Percentiles rank a stretch among this genome's conserved stretches.
These are phyloP conservation scores for Candida orba DNA, from an alignment of 805 yeast species.

Conservation along the genomic window DNA sequence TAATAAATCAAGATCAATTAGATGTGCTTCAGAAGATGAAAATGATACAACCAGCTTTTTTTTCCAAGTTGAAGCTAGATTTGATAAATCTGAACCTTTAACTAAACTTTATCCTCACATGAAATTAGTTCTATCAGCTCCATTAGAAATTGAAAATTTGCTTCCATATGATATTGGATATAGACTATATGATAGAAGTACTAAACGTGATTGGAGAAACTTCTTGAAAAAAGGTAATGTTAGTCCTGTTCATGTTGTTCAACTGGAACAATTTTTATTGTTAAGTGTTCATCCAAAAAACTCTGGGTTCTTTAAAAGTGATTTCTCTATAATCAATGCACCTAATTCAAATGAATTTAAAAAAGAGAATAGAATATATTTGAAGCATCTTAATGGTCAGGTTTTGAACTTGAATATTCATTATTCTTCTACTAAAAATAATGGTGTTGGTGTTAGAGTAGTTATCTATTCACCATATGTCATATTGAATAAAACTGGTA, in stretches of 20 bases:
- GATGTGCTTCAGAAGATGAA: constrained; percentile 43
- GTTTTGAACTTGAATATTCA: constrained; percentile 54
- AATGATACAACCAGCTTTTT: constrained; percentile 44
- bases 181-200: constrained; percentile 68
- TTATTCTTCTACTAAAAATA: constrained; percentile 45
- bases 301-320: constrained; percentile 56
- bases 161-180: constrained; percentile 77
- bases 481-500: constrained; percentile 73
- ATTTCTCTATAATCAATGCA: constrained; percentile 63
- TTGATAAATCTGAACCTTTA: constrained; percentile 60
- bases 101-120: constrained; percentile 78
- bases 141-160: constrained; percentile 76
- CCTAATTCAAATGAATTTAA: constrained; percentile 47
- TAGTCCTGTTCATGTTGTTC: constrained; percentile 75
- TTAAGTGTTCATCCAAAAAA: constrained; percentile 61
- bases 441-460: constrained; percentile 55
- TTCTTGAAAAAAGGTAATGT: constrained; percentile 54
- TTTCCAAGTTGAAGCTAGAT: constrained; percentile 67
- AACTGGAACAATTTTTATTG: constrained; percentile 61
- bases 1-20: constrained; percentile 43
- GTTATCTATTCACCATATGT: constrained; percentile 81
- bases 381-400: constrained; percentile 62
- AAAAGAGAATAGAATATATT: constrained; percentile 44
- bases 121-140: constrained; percentile 72
- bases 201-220: constrained; percentile 60